Conservation (phyloP, 2,329 filamentous ascomycete species). For the Colletotrichum coccodes region DNA sequence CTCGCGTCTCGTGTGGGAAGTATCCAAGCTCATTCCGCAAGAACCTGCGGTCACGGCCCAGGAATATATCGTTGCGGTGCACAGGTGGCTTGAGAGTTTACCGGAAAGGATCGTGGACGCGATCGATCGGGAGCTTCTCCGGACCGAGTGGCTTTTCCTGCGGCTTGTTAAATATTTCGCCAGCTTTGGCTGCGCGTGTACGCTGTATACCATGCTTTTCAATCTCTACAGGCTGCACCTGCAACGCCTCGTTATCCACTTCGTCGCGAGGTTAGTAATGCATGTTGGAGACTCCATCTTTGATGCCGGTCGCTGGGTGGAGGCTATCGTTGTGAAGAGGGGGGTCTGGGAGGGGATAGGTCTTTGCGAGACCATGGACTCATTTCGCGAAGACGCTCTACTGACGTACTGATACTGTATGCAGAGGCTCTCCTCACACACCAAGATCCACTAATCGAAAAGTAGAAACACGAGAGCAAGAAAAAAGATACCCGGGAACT, state of each 20-base stretch:
- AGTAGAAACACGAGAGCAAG: background rate
- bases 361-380: background rate
- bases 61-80: background rate
- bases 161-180: constrained; percentile 21
- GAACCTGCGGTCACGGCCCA: background rate
- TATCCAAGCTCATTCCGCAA: background rate
- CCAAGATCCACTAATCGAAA: no score
- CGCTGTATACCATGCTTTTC: constrained; percentile 34
- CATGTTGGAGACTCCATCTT: constrained; percentile 2
- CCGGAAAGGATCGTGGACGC: background rate
- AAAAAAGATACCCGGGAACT: background rate
- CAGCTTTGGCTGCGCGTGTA: constrained; percentile 31
- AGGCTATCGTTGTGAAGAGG: background rate
- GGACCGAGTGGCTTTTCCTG: constrained; percentile 2
- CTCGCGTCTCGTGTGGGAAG: background rate
- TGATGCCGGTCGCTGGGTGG: background rate
- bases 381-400: no score
- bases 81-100: background rate
- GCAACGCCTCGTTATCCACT: background rate
- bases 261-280: background rate
- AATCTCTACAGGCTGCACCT: background rate
- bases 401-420: background rate
- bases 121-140: constrained; percentile 1
- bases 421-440: no score
- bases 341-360: background rate